Base-by-base conservation (phyloP, 1,139 yeast genomes). In the Martiniozyma asiatica region DNA sequence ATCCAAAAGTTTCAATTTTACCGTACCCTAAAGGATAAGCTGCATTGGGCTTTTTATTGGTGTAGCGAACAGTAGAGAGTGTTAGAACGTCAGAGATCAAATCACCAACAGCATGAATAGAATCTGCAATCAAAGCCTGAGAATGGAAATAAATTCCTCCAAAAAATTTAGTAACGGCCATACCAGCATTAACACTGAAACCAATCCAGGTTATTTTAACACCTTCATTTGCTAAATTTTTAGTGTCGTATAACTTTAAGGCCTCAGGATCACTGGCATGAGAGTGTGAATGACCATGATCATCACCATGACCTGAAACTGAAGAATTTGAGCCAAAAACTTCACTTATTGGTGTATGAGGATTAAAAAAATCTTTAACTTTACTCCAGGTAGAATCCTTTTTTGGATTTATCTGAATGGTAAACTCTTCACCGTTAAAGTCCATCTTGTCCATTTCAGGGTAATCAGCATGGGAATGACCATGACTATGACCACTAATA, bases 111-210 rank as follows among this genome's bases (percentile, higher is more conserved):
- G 96, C 87, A 54, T 87, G 97, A 23, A 85, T 76, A 1, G 97
- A 87, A 53, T 89, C 98, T 1, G 98, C 98, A 24, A 87, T 55
- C 36, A 89, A 65, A 1, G 96, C 89, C 53, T 87, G 96, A 0
- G 98, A 89, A 53, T 89, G 94, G 67, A 89, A 89, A 28, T 73
- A 73, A 12, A 84, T 64, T 3, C 98, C 98, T 16, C 97, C 97
- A 16, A 75, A 54, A 15, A 85, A 89, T 51, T 89, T 89, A 19
- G 92, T 76, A 6, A 70, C 61, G 0, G 94, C 96, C 78, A 89
- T 76, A 13, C 79, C 73, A 11, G 84, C 70, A 48, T 89, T 89
- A 31, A 81, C 84, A 20, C 76, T 56, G 25, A 89, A 63, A 0
- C 98, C 98, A 30, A 87, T 63, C 84, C 94, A 79, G 1, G 98